Evolutionary conservation across 139 green algal species (phyloP).

Genomic region (Edaphochlamys debaryana): DNA sequence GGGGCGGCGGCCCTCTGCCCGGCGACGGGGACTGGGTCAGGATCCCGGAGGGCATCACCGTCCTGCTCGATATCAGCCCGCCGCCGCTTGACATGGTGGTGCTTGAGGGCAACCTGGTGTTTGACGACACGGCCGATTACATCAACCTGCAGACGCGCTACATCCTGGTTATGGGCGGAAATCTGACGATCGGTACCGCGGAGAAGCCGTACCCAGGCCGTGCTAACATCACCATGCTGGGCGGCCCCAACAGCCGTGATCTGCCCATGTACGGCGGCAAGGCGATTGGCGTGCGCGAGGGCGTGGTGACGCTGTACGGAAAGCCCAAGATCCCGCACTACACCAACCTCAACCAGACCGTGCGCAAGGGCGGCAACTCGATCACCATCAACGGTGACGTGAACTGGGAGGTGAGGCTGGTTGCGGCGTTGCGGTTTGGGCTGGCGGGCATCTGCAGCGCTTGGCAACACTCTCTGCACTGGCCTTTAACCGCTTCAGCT

Average conservation of each 20-base stretch:
- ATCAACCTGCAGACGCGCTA: constrained; percentile 58
- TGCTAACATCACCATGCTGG: constrained; percentile 74
- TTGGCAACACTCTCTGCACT: no score
- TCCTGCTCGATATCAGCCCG: constrained; percentile 74
- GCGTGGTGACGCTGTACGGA: constrained; percentile 65
- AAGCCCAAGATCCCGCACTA: constrained; percentile 66
- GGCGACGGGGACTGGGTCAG: constrained; percentile 54
- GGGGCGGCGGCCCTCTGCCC: constrained; percentile 66
- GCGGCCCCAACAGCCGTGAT: constrained; percentile 53
- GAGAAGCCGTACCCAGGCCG: constrained; percentile 51
- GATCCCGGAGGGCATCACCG: constrained; percentile 53
- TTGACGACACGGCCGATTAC: constrained; percentile 48
- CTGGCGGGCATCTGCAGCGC: background rate
- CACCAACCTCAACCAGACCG: constrained; percentile 61
- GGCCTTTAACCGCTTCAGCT: no score
- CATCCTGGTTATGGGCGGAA: constrained; percentile 69
- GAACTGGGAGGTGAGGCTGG: constrained; percentile 53
- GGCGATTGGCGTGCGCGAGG: constrained; percentile 65
- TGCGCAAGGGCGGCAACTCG: constrained; percentile 35
- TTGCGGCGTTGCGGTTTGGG: background rate
- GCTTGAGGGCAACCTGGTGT: constrained; percentile 68
- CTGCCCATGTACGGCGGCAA: constrained; percentile 80
- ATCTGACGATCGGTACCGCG: constrained; percentile 59
- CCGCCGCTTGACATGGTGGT: constrained; percentile 60
- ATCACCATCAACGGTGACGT: constrained; percentile 56